Evolutionary conservation across 768 basidiomycete species (phyloP), one percentile per base, ranked within the genome.

Genomic region (Tricholoma saponaceum): DNA sequence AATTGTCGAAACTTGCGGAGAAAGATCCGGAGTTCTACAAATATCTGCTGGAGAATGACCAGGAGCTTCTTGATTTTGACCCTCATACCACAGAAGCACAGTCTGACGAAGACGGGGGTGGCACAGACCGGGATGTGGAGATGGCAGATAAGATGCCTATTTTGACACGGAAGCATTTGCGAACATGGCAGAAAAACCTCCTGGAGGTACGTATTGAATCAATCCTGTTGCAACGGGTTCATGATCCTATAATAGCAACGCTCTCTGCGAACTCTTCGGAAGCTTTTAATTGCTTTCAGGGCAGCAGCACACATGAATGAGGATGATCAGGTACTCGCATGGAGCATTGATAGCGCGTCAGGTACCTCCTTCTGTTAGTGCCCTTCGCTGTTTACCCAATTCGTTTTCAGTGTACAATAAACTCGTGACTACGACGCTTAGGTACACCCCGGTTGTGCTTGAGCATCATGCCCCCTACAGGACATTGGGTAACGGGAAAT

Each of bases 21-120:
- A 94, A 93, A 69, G 96, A 99, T 70, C 96, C 96, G n/a, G 96
- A 97, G 67, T 99, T 98, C 75, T 99, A 85, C 87, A 93, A 95
- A 73, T 99, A 95, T 69, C 79, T 99, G 2, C 89, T 95, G 75
- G 92, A 98, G 73, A 95, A 99, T 67, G 97, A 99, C 72, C 77
- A 79, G 58, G 95, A 94, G 55, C 76, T 98, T n/a, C 79, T 99
- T 2, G 81, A 92, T 4, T 98, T 98, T 67, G 76, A 84, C 39
- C 74, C 80, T 0, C 64, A 77, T 54, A 72, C 66, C 22, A 71
- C 70, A 1, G 72, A 70, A 1, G 77, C 69, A 12, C 80, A 73
- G 5, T 78, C 72, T 1, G 80, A 75, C 9, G 82, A 79, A 2
- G 77, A 76, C 7, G 79, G 74, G 4, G 78, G 74, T 18, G 76